Evolutionary conservation across 495 filamentous ascomycete genomes (phyloP).

Genomic region (Lineolata rhizophorae): DNA sequence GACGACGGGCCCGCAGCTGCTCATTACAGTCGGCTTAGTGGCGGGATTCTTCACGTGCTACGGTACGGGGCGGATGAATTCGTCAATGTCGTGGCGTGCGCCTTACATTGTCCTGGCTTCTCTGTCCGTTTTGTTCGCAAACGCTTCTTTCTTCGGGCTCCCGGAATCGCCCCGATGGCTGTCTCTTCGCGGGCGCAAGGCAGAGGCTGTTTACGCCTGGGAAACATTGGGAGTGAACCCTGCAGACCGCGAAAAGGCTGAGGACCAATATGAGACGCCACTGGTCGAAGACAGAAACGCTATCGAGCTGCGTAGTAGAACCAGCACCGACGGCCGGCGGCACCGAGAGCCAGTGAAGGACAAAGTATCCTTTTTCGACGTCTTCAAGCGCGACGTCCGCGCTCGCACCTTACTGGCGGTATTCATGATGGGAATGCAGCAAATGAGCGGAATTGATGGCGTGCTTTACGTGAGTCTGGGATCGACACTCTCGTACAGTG

Average conservation of each 20-base stretch:
- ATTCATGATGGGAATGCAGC: conserved; percentile 28
- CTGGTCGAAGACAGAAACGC: too few relatives aligned
- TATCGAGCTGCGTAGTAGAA: too few relatives aligned
- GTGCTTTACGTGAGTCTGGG: too few relatives aligned
- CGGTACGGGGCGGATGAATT: conserved; percentile 6
- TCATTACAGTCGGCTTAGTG: conserved; percentile 4
- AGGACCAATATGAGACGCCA: too few relatives aligned
- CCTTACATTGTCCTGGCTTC: conserved; percentile 10
- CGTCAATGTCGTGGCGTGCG: conserved; percentile 10
- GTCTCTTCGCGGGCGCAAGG: conserved; percentile 17
- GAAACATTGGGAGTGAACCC: conserved; percentile 8
- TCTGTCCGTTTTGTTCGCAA: conserved; percentile 2
- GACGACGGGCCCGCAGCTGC: conserved; percentile 10
- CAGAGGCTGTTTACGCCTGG: conserved; percentile 15
- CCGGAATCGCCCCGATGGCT: conserved; percentile 29
- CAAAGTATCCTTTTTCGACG: too few relatives aligned
- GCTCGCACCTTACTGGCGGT: conserved; percentile 21
- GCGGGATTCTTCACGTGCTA: conserved; percentile 14
- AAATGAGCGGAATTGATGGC: conserved; percentile 29
- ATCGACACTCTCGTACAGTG: too few relatives aligned
- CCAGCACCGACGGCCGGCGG: too few relatives aligned
- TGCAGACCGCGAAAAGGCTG: too few relatives aligned
- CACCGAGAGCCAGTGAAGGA: conserved; percentile 17
- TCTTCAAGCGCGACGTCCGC: conserved; percentile 12
- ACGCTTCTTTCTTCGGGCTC: conserved; percentile 11